Conservation (phyloP, 345 rosid species). For the Populus pruinosa region DNA sequence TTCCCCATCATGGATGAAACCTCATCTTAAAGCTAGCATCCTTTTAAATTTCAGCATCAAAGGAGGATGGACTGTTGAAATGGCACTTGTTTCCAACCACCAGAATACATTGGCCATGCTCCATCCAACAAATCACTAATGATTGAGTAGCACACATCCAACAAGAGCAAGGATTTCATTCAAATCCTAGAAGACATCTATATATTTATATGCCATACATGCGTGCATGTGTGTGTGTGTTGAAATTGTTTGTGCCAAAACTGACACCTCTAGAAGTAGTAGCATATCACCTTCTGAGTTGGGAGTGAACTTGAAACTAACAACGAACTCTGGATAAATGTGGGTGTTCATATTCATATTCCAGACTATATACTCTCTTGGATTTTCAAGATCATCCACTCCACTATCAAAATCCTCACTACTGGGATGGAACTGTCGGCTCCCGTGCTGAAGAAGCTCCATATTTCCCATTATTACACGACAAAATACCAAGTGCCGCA, state of each 20-base stretch:
- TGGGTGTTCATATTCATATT: conserved; percentile 82
- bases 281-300: conserved; percentile 66
- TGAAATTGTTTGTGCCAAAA: background rate
- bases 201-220: background rate
- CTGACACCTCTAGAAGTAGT: conserved; percentile 10
- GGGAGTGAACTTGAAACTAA: conserved; percentile 77
- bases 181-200: background rate
- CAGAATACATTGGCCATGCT: conserved; percentile 22
- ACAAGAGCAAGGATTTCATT: background rate
- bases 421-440: conserved; percentile 56
- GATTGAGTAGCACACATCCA: conserved; percentile 4
- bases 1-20: conserved; percentile 34
- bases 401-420: conserved; percentile 72
- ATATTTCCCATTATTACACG: conserved; percentile 87
- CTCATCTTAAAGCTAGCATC: conserved; percentile 24
- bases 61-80: conserved; percentile 22
- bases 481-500: conserved; percentile 60
- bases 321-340: conserved; percentile 76
- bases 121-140: conserved; percentile 23
- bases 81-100: conserved; percentile 21
- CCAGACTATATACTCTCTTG: conserved; percentile 66
- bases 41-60: conserved; percentile 23
- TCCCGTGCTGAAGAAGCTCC: conserved; percentile 64
- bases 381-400: conserved; percentile 68
- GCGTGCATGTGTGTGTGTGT: background rate